phyloP scores from a whole-genome alignment of 2,329 filamentous ascomycete genomes.

The Cercospora sp. region DNA sequence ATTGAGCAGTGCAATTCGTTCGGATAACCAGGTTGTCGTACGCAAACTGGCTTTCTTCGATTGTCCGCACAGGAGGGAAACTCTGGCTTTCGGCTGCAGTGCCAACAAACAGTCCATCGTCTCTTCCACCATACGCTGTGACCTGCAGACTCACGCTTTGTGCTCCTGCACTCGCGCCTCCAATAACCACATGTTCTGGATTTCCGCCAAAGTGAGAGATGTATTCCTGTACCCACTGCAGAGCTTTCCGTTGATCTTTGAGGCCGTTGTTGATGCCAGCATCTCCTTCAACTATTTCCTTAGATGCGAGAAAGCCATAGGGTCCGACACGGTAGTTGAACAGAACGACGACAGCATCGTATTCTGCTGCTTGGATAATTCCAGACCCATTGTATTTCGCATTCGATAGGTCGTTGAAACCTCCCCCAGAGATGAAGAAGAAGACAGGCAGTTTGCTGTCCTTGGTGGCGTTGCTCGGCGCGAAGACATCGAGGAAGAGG shows the following conservation, averaged over 20 bases:
- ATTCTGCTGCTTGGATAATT: constrained; percentile 59
- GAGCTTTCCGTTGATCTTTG: constrained; percentile 66
- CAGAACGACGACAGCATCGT: constrained; percentile 67
- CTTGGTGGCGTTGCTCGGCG: constrained; percentile 55
- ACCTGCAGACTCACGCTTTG: constrained; percentile 66
- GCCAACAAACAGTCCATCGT: constrained; percentile 54
- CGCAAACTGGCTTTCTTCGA: constrained; percentile 52
- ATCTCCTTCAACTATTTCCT: constrained; percentile 49
- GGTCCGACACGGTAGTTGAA: constrained; percentile 76
- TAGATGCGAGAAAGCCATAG: constrained; percentile 68
- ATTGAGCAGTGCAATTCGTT: constrained; percentile 46
- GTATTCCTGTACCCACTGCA: constrained; percentile 69
- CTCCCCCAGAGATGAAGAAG: constrained; percentile 60
- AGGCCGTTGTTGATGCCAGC: constrained; percentile 68
- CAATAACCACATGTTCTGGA: constrained; percentile 65
- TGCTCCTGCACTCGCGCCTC: constrained; percentile 68
- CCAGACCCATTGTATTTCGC: constrained; percentile 60
- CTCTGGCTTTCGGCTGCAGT: constrained; percentile 57
- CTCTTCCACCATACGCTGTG: constrained; percentile 52
- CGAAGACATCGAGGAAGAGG: constrained; percentile 65
- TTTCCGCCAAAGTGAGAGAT: constrained; percentile 69
- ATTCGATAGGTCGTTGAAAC: constrained; percentile 50
- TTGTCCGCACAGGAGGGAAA: constrained; percentile 52
- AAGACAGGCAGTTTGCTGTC: constrained; percentile 63
- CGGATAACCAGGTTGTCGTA: constrained; percentile 54